A percentile compares a stretch with the other conserved stretches of the same genome.
Evolutionary conservation across 768 basidiomycete genomes (phyloP).

Genomic region (Xerocomellus dryophilus): DNA sequence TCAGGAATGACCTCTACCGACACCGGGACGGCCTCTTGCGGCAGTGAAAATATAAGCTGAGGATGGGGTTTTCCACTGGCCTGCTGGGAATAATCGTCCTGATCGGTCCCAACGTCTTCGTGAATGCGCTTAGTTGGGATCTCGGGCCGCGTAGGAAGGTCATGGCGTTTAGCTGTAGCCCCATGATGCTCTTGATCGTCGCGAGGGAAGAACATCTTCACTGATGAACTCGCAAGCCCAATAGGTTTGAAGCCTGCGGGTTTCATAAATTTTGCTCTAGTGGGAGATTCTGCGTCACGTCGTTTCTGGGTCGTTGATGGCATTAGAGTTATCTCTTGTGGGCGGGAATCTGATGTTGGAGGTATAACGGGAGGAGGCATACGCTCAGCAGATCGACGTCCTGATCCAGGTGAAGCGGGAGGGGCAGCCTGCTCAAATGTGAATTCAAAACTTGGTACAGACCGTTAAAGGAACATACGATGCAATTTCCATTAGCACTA

Average conservation of each 20-base stretch:
- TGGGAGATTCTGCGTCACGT: conserved; percentile 17
- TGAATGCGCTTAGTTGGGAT: conserved; percentile 29
- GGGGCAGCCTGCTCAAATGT: conserved; percentile 17
- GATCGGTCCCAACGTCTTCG: conserved; percentile 20
- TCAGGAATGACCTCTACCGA: conserved; percentile 12
- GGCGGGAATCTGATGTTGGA: conserved; percentile 13
- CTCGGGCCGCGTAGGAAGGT: conserved; percentile 19
- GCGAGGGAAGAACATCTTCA: conserved; percentile 80
- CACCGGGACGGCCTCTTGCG: conserved; percentile 11
- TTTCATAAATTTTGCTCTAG: conserved; percentile 30
- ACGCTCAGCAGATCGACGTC: conserved; percentile 25
- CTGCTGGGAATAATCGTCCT: conserved; percentile 18
- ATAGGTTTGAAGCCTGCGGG: conserved; percentile 68
- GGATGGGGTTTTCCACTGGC: background rate
- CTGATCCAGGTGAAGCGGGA: conserved; percentile 21
- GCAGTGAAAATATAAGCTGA: background rate
- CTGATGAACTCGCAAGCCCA: conserved; percentile 45
- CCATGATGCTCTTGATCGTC: conserved; percentile 62
- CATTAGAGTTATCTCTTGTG: conserved; percentile 9
- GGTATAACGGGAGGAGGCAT: conserved; percentile 35
- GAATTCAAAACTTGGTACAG: conserved; percentile 1
- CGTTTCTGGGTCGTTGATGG: conserved; percentile 15
- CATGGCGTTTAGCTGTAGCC: conserved; percentile 17
- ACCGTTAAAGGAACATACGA: conserved; percentile 18
- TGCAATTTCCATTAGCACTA: conserved; percentile 38